Conservation (phyloP, 768 basidiomycete species). For the Termitomyces sp. region DNA sequence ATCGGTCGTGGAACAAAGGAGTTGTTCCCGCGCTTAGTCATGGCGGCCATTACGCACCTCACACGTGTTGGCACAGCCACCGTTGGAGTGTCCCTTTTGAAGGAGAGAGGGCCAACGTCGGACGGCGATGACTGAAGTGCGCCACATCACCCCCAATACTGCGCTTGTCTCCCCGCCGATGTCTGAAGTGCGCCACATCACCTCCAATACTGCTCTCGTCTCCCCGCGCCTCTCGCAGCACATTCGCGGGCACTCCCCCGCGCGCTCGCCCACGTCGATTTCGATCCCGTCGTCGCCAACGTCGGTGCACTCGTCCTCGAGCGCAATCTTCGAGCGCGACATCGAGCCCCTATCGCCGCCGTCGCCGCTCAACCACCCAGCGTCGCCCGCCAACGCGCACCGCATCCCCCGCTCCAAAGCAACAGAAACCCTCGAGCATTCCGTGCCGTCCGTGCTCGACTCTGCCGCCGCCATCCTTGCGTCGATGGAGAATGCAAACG, state of each 20-base stretch:
- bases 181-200: slow-evolving; percentile 51
- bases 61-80: too few relatives aligned
- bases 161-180: slow-evolving; percentile 33
- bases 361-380: slow-evolving; percentile 17
- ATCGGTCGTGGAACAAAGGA: too few relatives aligned
- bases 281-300: slow-evolving; percentile 80
- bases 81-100: too few relatives aligned
- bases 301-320: slow-evolving; percentile 78
- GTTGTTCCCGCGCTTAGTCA: too few relatives aligned
- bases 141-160: slow-evolving; percentile 52
- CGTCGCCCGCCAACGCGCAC: slow-evolving; percentile 56
- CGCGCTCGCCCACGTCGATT: slow-evolving; percentile 68
- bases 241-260: slow-evolving; percentile 28
- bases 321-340: slow-evolving; percentile 90
- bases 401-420: slow-evolving; percentile 68
- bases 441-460: slow-evolving; percentile 85
- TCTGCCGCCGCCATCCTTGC: slow-evolving; percentile 75
- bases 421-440: slow-evolving; percentile 71
- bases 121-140: slow-evolving; percentile 31
- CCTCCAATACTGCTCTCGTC: slow-evolving; percentile 44
- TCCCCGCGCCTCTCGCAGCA: slow-evolving; percentile 38
- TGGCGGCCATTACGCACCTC: too few relatives aligned
- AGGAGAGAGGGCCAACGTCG: too few relatives aligned
- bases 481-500: slow-evolving; percentile 37
- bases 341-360: slow-evolving; percentile 60